A percentile compares a stretch with the other conserved stretches of the same genome.
Conservation (phyloP, 805 yeast genomes). For the Kodamaea laetipori region DNA sequence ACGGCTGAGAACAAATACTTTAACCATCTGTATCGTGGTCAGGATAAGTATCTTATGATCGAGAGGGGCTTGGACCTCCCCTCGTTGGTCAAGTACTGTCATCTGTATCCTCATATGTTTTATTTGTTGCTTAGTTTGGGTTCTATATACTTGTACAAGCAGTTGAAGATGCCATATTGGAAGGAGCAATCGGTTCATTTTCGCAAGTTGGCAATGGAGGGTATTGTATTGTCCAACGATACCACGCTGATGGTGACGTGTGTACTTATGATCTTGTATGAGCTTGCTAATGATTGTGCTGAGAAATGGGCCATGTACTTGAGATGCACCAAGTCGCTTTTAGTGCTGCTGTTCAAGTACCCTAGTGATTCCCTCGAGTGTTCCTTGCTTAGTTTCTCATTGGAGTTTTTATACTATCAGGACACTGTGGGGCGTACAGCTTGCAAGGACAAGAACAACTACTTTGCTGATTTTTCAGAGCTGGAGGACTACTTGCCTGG, state of each 20-base stretch:
- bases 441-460: slow-evolving; percentile 27
- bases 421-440: slow-evolving; percentile 34
- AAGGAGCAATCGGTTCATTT: slow-evolving; percentile 18
- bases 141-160: slow-evolving; percentile 25
- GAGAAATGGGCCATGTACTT: slow-evolving; percentile 26
- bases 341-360: slow-evolving; percentile 19
- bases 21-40: slow-evolving; percentile 12
- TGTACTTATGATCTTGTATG: slow-evolving; percentile 26
- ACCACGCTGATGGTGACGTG: slow-evolving; percentile 24
- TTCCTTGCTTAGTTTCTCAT: slow-evolving; percentile 23
- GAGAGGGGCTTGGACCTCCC: slow-evolving; percentile 28
- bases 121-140: slow-evolving; percentile 29
- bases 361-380: slow-evolving; percentile 24
- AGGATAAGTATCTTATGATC: slow-evolving; percentile 18
- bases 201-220: slow-evolving; percentile 20
- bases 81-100: slow-evolving; percentile 28
- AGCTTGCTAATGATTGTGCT: slow-evolving; percentile 30
- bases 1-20: slow-evolving; percentile 10
- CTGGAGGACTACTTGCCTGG: slow-evolving; percentile 10
- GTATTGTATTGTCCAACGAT: slow-evolving; percentile 14
- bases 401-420: slow-evolving; percentile 29
- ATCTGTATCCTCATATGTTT: slow-evolving; percentile 23
- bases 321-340: slow-evolving; percentile 20
- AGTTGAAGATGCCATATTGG: slow-evolving; percentile 21
- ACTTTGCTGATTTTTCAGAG: slow-evolving; percentile 16